phyloP scores from a whole-genome alignment of 257 asterid genomes.

The Asclepias syriaca region DNA sequence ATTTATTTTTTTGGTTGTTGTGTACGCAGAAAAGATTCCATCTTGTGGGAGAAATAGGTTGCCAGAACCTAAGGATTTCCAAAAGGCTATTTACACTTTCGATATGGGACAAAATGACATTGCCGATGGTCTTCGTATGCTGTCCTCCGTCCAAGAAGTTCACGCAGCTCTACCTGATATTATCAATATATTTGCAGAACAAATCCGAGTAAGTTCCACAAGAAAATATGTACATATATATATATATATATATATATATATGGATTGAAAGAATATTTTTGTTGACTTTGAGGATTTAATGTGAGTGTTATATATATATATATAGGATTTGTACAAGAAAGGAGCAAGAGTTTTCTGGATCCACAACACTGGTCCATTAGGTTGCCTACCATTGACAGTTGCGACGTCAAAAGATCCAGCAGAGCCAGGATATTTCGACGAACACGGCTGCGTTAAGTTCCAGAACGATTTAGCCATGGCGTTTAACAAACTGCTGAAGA shows the following conservation, averaged over 20 bases:
- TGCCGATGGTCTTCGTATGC: slow-evolving; percentile 24
- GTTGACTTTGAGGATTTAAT: too few species aligned
- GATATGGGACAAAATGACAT: slow-evolving; percentile 55
- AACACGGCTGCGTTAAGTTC: slow-evolving; percentile 33
- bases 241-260: too few species aligned
- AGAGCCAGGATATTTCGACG: slow-evolving; percentile 24
- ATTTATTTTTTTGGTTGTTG: too few species aligned
- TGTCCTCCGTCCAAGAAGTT: slow-evolving; percentile 24
- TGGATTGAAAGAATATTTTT: too few species aligned
- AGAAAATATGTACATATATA: too few species aligned
- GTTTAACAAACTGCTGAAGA: slow-evolving; percentile 40
- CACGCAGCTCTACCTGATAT: slow-evolving; percentile 27
- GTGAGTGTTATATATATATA: too few species aligned
- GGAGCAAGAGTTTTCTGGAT: slow-evolving; percentile 58
- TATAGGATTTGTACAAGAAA: slow-evolving; percentile 20
- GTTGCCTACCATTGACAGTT: slow-evolving; percentile 39
- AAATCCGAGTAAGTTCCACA: slow-evolving; percentile 32
- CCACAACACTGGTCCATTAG: slow-evolving; percentile 49
- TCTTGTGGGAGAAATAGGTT: slow-evolving; percentile 18
- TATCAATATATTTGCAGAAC: slow-evolving; percentile 29
- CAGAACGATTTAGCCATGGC: slow-evolving; percentile 33
- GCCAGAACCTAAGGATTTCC: slow-evolving; percentile 34
- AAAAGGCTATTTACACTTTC: slow-evolving; percentile 41
- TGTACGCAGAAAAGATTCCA: too few species aligned
- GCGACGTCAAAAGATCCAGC: slow-evolving; percentile 19